phyloP scores from a whole-genome alignment of 495 filamentous ascomycete genomes.

The Choiromyces venosus region DNA sequence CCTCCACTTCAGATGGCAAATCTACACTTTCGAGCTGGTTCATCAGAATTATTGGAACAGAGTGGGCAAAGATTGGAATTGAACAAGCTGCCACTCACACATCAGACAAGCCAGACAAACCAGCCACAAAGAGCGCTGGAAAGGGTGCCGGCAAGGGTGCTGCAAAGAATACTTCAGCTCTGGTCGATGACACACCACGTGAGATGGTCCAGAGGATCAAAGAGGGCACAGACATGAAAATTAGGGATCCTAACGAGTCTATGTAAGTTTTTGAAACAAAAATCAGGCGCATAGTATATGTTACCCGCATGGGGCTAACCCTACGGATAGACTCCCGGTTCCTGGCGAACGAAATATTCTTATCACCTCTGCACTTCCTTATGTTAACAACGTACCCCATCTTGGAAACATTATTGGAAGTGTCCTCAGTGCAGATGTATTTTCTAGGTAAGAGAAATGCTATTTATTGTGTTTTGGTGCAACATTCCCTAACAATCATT shows the following conservation, averaged over 20 bases:
- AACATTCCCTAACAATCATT: slow-evolving; percentile 37
- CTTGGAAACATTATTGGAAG: slow-evolving; percentile 90
- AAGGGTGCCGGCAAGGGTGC: slow-evolving; percentile 10
- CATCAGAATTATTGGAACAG: slow-evolving; percentile 17
- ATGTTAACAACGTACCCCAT: slow-evolving; percentile 95
- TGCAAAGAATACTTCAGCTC: background rate
- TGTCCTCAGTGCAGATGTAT: slow-evolving; percentile 78
- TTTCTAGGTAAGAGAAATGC: slow-evolving; percentile 52
- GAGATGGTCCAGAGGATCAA: slow-evolving; percentile 28
- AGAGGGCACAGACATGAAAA: slow-evolving; percentile 32
- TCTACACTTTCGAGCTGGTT: slow-evolving; percentile 37
- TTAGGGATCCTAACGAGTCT: slow-evolving; percentile 28
- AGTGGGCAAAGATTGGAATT: slow-evolving; percentile 38
- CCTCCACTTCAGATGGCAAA: slow-evolving; percentile 4
- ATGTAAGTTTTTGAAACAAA: slow-evolving; percentile 28
- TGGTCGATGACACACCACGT: slow-evolving; percentile 17
- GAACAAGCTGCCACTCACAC: slow-evolving; percentile 35
- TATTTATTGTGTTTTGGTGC: slow-evolving; percentile 8
- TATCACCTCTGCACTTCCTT: slow-evolving; percentile 66
- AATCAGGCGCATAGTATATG: background rate
- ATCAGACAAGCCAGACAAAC: slow-evolving; percentile 26
- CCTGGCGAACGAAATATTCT: slow-evolving; percentile 53
- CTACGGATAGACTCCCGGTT: slow-evolving; percentile 44
- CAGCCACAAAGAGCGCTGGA: slow-evolving; percentile 9
- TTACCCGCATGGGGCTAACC: slow-evolving; percentile 8